Conservation (phyloP, 2,329 filamentous ascomycete genomes). For the Xylariaceae sp. region DNA sequence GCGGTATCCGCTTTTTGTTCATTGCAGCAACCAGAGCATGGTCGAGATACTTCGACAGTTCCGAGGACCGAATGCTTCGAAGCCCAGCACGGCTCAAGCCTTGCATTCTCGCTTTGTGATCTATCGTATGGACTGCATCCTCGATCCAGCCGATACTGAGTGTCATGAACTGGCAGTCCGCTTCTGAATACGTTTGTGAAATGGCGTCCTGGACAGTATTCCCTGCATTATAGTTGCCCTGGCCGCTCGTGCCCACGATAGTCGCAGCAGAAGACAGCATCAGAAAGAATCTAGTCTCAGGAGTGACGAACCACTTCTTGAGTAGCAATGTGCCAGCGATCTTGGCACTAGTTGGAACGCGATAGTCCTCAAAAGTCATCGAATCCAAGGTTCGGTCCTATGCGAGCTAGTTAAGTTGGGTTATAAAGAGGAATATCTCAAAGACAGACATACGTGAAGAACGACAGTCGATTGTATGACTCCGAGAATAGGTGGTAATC, state of each 20-base stretch:
- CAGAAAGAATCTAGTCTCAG: background rate
- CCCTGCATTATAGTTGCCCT: constrained; percentile 18
- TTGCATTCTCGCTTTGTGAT: background rate
- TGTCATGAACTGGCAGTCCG: constrained; percentile 5
- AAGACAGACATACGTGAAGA: constrained; percentile 10
- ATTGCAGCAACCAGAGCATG: background rate
- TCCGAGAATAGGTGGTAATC: constrained; percentile 14
- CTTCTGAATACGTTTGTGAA: background rate
- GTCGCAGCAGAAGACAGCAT: background rate
- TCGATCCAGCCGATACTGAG: constrained; percentile 17
- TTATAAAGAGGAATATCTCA: too few relatives aligned
- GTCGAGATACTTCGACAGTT: background rate
- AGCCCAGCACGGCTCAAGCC: background rate
- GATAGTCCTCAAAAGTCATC: constrained; percentile 13
- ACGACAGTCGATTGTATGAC: constrained; percentile 15
- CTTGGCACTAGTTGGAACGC: constrained; percentile 5
- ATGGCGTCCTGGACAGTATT: constrained; percentile 18
- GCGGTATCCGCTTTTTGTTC: background rate
- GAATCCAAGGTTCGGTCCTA: constrained; percentile 15
- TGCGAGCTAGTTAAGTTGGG: background rate
- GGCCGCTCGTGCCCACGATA: constrained; percentile 12
- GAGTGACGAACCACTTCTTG: background rate
- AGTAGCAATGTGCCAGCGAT: constrained; percentile 12
- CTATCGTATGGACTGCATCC: constrained; percentile 10
- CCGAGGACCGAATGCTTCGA: background rate